Conservation (phyloP, 2,329 filamentous ascomycete genomes). For the Purpureocillium takamizusanense region DNA sequence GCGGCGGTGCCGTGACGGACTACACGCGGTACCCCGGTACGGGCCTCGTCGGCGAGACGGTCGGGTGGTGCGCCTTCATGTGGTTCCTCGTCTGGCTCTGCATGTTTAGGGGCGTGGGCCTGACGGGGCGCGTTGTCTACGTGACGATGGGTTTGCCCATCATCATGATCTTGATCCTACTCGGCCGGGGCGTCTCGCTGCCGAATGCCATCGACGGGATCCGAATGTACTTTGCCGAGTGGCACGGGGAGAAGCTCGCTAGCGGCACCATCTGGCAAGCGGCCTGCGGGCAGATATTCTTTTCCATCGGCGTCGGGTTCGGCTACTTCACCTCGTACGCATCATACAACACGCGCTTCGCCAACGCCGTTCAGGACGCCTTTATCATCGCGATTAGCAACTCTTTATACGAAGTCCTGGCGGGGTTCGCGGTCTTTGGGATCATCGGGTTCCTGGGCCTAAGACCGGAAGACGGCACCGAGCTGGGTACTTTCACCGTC, state of each 20-base stretch:
- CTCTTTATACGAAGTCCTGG: conserved; percentile 40
- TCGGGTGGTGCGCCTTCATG: conserved; percentile 44
- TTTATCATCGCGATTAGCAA: conserved; percentile 44
- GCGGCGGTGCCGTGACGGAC: conserved; percentile 2
- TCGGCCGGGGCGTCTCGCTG: conserved; percentile 39
- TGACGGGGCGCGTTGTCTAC: conserved; percentile 46
- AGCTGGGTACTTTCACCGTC: conserved; percentile 40
- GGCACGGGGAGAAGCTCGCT: conserved; percentile 1
- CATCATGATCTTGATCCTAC: conserved; percentile 40
- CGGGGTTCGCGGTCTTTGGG: conserved; percentile 34
- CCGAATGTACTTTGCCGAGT: conserved; percentile 23
- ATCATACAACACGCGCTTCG: conserved; percentile 31
- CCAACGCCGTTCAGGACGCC: conserved; percentile 38
- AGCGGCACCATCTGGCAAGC: conserved; percentile 35
- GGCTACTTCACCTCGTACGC: conserved; percentile 30
- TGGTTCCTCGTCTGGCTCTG: conserved; percentile 49
- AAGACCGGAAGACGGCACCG: conserved; percentile 17
- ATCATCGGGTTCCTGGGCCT: conserved; percentile 34
- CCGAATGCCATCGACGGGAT: conserved; percentile 41
- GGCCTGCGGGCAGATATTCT: conserved; percentile 34
- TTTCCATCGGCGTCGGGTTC: conserved; percentile 32
- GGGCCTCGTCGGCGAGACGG: conserved; percentile 39
- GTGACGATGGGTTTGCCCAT: conserved; percentile 48
- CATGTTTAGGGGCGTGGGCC: conserved; percentile 45
- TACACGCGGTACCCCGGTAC: conserved; percentile 33